Evolutionary conservation across 345 rosid species (phyloP).

Genomic region (Erodium maritimum): DNA sequence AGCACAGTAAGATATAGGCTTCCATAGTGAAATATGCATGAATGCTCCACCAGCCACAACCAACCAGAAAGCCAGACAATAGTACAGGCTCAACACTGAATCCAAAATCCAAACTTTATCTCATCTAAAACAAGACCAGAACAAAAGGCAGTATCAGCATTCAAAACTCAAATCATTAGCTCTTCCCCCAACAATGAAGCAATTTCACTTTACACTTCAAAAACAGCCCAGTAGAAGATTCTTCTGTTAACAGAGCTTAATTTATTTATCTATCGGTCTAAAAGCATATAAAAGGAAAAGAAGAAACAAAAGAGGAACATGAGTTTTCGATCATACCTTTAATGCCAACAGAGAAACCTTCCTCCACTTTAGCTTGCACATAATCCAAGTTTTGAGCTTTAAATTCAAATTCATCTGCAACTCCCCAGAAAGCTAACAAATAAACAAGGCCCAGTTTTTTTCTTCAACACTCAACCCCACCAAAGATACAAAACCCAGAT

Average conservation of each 20-base stretch:
- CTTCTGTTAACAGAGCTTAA: slow-evolving; percentile 11
- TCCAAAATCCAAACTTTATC: slow-evolving; percentile 5
- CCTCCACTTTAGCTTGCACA: slow-evolving; percentile 27
- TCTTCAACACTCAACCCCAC: slow-evolving; percentile 8
- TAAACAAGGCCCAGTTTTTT: neutral
- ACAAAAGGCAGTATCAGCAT: slow-evolving; percentile 6
- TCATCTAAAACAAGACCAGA: slow-evolving; percentile 4
- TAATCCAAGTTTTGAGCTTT: slow-evolving; percentile 9
- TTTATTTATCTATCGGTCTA: slow-evolving; percentile 8
- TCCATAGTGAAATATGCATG: slow-evolving; percentile 88
- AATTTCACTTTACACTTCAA: slow-evolving; percentile 26
- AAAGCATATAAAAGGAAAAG: slow-evolving; percentile 12
- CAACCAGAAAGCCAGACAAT: slow-evolving; percentile 2
- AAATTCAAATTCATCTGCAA: slow-evolving; percentile 8
- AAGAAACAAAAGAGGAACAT: slow-evolving; percentile 1
- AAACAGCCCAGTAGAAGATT: slow-evolving; percentile 15
- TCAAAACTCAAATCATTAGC: slow-evolving; percentile 5
- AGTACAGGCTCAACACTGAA: slow-evolving; percentile 9
- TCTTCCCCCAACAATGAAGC: slow-evolving; percentile 7
- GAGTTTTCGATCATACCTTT: slow-evolving; percentile 22
- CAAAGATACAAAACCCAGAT: slow-evolving; percentile 29
- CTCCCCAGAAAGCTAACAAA: neutral
- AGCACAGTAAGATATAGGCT: slow-evolving; percentile 71
- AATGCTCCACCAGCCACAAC: slow-evolving; percentile 9
- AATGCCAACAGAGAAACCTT: slow-evolving; percentile 26